Percentiles rank a stretch among this genome's conserved stretches.
Evolutionary conservation across 2,329 filamentous ascomycete species (phyloP).

Genomic region (Ceratocystis lukuohia): DNA sequence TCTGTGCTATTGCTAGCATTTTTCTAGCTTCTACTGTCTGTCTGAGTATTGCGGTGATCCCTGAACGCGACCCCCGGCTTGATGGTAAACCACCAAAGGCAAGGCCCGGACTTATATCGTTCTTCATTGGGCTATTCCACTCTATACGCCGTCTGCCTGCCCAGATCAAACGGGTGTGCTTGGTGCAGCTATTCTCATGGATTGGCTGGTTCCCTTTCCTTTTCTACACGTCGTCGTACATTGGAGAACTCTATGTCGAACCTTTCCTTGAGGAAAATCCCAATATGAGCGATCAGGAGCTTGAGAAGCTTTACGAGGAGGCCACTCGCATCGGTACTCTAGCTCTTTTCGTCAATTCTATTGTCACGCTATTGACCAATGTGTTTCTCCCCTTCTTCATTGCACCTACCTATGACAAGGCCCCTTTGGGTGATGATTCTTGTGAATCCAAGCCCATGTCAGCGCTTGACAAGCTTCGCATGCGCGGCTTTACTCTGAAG

Average conservation of each 20-base stretch:
- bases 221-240: conserved; percentile 89
- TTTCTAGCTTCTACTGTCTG: conserved; percentile 55
- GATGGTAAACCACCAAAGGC: conserved; percentile 27
- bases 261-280: conserved; percentile 66
- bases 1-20: conserved; percentile 73
- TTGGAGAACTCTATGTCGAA: conserved; percentile 84
- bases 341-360: conserved; percentile 75
- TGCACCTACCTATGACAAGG: conserved; percentile 56
- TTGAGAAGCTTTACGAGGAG: conserved; percentile 68
- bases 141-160: conserved; percentile 68
- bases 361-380: conserved; percentile 70
- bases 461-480: conserved; percentile 50
- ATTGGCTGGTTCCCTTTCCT: conserved; percentile 92
- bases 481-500: conserved; percentile 74
- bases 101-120: conserved; percentile 54
- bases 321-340: conserved; percentile 81
- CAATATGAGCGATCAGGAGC: conserved; percentile 59
- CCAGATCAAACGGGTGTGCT: conserved; percentile 69
- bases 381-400: conserved; percentile 77
- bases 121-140: conserved; percentile 65
- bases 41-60: conserved; percentile 55
- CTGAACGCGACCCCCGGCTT: conserved; percentile 61
- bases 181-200: conserved; percentile 78
- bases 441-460: conserved; percentile 24
- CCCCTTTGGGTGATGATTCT: not conserved